Evolutionary conservation across 352 stramenopile genomes (phyloP).

Genomic region (Globisporangium cederbergense): DNA sequence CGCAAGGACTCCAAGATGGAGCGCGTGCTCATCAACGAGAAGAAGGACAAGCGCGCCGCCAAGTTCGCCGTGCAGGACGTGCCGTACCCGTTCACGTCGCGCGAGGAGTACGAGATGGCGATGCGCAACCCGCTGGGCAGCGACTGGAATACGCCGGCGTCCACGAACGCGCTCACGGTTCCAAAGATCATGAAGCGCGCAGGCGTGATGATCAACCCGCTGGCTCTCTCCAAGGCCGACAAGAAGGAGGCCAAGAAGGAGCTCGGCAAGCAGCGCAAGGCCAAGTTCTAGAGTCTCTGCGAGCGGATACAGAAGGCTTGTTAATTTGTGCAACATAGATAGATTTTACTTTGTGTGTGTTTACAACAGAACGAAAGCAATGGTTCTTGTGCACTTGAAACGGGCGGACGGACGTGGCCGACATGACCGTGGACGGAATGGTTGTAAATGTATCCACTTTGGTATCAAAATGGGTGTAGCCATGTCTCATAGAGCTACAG

Average conservation of each 20-base stretch:
- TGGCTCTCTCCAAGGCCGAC: slow-evolving; percentile 85
- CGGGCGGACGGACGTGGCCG: no score
- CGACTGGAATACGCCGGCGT: slow-evolving; percentile 93
- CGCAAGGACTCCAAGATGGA: slow-evolving; percentile 74
- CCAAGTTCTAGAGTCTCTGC: slow-evolving; percentile 55
- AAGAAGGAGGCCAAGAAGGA: slow-evolving; percentile 82
- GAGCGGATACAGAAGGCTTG: neutral
- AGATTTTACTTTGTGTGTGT: slow-evolving; percentile 5
- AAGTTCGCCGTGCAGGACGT: slow-evolving; percentile 89
- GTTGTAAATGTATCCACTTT: neutral
- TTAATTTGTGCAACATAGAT: slow-evolving; percentile 8
- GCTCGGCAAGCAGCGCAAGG: slow-evolving; percentile 74
- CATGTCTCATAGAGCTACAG: neutral
- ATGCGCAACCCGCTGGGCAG: slow-evolving; percentile 93
- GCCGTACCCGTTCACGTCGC: slow-evolving; percentile 97
- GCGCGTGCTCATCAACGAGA: slow-evolving; percentile 82
- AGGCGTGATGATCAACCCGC: slow-evolving; percentile 93
- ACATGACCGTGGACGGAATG: neutral
- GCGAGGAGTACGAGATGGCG: slow-evolving; percentile 96
- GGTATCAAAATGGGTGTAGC: neutral
- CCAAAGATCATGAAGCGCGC: slow-evolving; percentile 92
- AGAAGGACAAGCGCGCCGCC: slow-evolving; percentile 87
- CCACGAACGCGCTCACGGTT: slow-evolving; percentile 91
- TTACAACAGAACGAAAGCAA: neutral
- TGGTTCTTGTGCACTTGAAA: no score